These are phyloP conservation scores for Deinandra increscens DNA, from an alignment of 129 eudicot genomes.

Conservation along the genomic window DNA sequence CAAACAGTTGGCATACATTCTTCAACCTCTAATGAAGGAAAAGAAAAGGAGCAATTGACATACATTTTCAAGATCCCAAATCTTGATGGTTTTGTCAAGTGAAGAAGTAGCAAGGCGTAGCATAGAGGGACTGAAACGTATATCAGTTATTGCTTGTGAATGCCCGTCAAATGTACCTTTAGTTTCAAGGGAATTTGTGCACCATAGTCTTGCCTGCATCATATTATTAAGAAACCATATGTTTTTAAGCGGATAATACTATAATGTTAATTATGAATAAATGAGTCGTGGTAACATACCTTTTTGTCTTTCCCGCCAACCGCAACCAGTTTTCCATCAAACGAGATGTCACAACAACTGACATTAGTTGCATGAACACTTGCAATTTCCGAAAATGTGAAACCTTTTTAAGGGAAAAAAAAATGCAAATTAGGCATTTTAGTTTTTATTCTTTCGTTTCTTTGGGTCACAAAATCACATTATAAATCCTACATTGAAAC, in stretches of 20 bases:
- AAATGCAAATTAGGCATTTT: not conserved
- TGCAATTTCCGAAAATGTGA: conserved; percentile 54
- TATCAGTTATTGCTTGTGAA: conserved; percentile 52
- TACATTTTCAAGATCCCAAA: conserved; percentile 74
- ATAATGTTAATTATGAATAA: not conserved
- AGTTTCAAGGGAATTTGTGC: conserved; percentile 37
- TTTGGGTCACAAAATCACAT: conserved; percentile 9
- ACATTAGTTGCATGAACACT: conserved; percentile 36
- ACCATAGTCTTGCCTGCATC: conserved; percentile 57
- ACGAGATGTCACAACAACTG: conserved; percentile 51
- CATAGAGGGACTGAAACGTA: conserved; percentile 56
- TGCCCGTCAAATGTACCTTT: conserved; percentile 55
- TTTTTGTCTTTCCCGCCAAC: conserved; percentile 64
- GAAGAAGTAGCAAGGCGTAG: conserved; percentile 62
- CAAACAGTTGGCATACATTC: not conserved
- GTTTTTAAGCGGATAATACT: not conserved
- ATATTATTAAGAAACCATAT: conserved; percentile 10
- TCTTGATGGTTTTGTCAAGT: conserved; percentile 54
- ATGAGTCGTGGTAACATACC: conserved; percentile 26
- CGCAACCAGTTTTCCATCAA: conserved; percentile 60
- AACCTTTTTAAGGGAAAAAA: conserved; percentile 25
- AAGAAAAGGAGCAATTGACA: conserved; percentile 12
- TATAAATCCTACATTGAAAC: conserved; percentile 1
- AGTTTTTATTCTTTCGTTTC: not conserved
- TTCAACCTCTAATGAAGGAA: not conserved